Base-by-base conservation (phyloP, 176 grass and related monocot genomes). In the Zizania latifolia region DNA sequence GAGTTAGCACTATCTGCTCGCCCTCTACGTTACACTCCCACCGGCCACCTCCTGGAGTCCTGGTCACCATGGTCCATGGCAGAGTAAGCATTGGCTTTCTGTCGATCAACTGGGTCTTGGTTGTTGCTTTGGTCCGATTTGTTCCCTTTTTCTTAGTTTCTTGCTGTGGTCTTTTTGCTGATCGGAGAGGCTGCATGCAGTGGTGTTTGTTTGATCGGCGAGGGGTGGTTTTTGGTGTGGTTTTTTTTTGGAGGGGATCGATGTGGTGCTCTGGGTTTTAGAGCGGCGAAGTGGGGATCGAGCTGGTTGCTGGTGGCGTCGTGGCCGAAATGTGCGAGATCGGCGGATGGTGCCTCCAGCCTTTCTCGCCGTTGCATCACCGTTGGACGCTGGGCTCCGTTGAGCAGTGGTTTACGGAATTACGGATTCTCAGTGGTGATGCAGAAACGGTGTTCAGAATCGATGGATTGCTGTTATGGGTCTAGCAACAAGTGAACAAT, bases 61-160 rank as follows among this genome's bases (percentile, higher is more conserved):
- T n/a, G n/a, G n/a, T n/a, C n/a, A n/a, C n/a, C n/a, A n/a, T n/a
- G n/a, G n/a, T n/a, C 31, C 67, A 87, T 87, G 85, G 85, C 43
- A 8, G 38, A 11, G 85, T 87, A 72, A 82, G 78, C 19, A 22
- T 53, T n/a, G 7, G 19, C 8, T 53, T 53, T 53, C 34, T 22
- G 19, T 2, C 48, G 8, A 22, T 53, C 48, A n/a, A 22, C 3
- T 21, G 46, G n/a, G n/a, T n/a, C n/a, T n/a, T n/a, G 48, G 14
- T 21, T 53, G 48, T 53, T n/a, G n/a, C n/a, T n/a, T n/a, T n/a
- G 16, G 5, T 9, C 44, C 19, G 7, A n/a, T n/a, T 53, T 53
- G 12, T 21, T 21, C 22, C 48, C 48, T n/a, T 53, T 10, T n/a
- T 50, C 16, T 50, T 48, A 5, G 44, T 48, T 48, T 40, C 44